These are phyloP conservation scores for Gossypium thurberi DNA, from an alignment of 345 rosid species.

Conservation along the genomic window DNA sequence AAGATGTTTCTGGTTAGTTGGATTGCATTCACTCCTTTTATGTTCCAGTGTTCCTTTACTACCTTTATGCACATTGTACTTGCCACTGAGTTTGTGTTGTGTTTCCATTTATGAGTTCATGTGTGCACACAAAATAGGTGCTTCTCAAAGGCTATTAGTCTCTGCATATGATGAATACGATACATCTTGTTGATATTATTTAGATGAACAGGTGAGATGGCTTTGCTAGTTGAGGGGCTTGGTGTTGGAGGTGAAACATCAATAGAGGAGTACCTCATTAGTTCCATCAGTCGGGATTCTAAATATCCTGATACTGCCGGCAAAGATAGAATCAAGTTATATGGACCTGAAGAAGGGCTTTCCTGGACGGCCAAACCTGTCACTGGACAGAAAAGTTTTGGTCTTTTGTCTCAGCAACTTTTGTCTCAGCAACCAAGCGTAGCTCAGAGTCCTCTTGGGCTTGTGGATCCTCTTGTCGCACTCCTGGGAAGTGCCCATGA, in stretches of 20 bases:
- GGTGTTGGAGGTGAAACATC: slow-evolving; percentile 77
- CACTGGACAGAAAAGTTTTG: slow-evolving; percentile 55
- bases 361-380: slow-evolving; percentile 87
- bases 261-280: slow-evolving; percentile 81
- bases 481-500: slow-evolving; percentile 86
- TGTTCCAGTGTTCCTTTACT: background rate
- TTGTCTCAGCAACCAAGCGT: slow-evolving; percentile 54
- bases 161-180: background rate
- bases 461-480: slow-evolving; percentile 84
- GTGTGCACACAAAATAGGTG: background rate
- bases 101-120: background rate
- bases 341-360: slow-evolving; percentile 75
- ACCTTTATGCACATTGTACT: background rate
- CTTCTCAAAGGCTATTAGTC: background rate
- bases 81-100: background rate
- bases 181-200: slow-evolving; percentile 14
- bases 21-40: slow-evolving; percentile 3
- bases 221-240: slow-evolving; percentile 91
- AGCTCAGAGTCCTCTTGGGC: slow-evolving; percentile 31
- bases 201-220: slow-evolving; percentile 83
- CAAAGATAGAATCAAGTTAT: slow-evolving; percentile 73
- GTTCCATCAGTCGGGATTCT: slow-evolving; percentile 46
- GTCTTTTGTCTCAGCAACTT: slow-evolving; percentile 52
- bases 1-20: slow-evolving; percentile 83
- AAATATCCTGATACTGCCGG: slow-evolving; percentile 60